Conservation (phyloP, 257 asterid species). For the Euphrasia confusa region DNA sequence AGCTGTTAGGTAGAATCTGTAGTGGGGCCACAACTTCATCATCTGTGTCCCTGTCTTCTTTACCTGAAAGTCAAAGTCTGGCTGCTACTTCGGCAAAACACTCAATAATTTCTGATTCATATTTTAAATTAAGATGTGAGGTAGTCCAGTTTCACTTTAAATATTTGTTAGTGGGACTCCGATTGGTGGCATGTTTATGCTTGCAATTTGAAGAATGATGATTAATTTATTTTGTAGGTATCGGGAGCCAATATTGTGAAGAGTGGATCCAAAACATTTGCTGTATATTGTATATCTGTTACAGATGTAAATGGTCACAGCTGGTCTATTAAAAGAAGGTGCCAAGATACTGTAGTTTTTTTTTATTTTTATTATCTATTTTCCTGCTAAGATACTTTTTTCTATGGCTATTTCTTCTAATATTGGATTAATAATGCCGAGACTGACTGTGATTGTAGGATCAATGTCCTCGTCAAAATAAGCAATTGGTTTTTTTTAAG, state of each 20-base stretch:
- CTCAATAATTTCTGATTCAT: conserved; percentile 63
- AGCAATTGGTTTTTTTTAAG: not conserved
- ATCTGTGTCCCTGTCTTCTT: conserved; percentile 52
- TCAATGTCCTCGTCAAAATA: conserved; percentile 18
- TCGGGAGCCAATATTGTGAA: conserved; percentile 83
- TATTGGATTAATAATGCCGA: conserved; percentile 7
- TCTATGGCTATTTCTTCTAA: not conserved
- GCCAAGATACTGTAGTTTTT: conserved; percentile 17
- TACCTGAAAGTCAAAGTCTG: conserved; percentile 56
- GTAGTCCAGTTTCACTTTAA: conserved; percentile 37
- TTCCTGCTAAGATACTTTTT: conserved; percentile 19
- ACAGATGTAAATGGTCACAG: conserved; percentile 67
- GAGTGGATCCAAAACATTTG: conserved; percentile 86
- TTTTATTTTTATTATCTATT: conserved; percentile 14
- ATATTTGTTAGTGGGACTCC: conserved; percentile 16
- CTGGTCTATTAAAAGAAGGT: conserved; percentile 99
- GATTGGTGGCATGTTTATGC: conserved; percentile 27
- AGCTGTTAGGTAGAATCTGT: conserved; percentile 47
- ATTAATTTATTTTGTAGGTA: conserved; percentile 52
- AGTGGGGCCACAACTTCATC: conserved; percentile 74
- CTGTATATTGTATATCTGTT: conserved; percentile 83
- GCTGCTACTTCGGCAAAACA: conserved; percentile 53
- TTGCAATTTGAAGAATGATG: conserved; percentile 22
- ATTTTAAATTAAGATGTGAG: conserved; percentile 83
- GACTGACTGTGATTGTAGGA: not conserved